Conservation (phyloP, 345 rosid genomes). For the Corchorus olitorius region DNA sequence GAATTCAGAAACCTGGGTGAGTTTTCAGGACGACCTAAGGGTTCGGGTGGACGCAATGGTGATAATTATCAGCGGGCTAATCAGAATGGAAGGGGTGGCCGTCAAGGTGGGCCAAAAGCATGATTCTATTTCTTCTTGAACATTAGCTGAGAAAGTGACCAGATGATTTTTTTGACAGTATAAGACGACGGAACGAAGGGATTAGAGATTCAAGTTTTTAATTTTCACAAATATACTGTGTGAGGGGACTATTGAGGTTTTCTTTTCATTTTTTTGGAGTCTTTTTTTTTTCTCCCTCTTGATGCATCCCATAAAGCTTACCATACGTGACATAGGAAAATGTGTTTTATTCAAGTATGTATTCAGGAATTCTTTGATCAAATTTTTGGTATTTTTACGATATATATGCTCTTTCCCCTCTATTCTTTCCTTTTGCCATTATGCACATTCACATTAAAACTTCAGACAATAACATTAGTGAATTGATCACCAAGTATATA, state of each 20-base stretch:
- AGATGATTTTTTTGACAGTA: constrained; percentile 40
- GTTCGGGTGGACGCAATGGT: constrained; percentile 49
- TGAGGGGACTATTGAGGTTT: constrained; percentile 22
- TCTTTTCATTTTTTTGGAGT: not conserved
- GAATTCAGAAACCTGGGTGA: constrained; percentile 73
- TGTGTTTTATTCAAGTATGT: constrained; percentile 25
- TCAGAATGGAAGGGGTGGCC: constrained; percentile 57
- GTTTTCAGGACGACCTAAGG: constrained; percentile 65
- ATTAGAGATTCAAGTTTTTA: constrained; percentile 26
- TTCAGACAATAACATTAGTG: not conserved
- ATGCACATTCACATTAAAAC: not conserved
- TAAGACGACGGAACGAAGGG: constrained; percentile 22
- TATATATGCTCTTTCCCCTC: not conserved
- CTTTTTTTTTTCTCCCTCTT: not conserved
- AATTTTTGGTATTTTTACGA: constrained; percentile 13
- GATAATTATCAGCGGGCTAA: constrained; percentile 60
- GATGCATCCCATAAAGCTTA: constrained; percentile 36
- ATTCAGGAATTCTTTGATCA: constrained; percentile 19
- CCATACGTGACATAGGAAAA: constrained; percentile 16
- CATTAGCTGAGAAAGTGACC: constrained; percentile 8
- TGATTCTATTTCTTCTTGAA: constrained; percentile 24
- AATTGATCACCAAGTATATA: not conserved
- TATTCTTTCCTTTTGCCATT: not conserved
- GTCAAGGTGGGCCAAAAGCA: constrained; percentile 43
- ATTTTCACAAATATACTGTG: not conserved